Percentiles rank a stretch among this genome's conserved stretches.
phyloP scores from a whole-genome alignment of 352 stramenopile genomes.

The Phytophthora agathidicida region DNA sequence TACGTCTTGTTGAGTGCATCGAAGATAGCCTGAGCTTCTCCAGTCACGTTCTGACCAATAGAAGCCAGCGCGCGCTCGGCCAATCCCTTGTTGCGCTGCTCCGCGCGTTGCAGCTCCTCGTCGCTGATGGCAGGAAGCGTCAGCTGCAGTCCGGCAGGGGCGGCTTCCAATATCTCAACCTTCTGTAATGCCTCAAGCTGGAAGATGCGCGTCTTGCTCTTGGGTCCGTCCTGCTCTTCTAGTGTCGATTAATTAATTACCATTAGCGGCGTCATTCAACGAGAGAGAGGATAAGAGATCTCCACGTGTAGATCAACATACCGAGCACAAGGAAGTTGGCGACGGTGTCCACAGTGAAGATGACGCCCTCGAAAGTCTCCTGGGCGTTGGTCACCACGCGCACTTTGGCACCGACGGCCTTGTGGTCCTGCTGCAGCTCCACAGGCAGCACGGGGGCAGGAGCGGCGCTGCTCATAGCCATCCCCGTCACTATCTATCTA shows the following conservation, averaged over 20 bases:
- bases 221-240: conserved; percentile 69
- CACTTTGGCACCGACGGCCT: conserved; percentile 66
- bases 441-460: conserved; percentile 46
- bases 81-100: conserved; percentile 77
- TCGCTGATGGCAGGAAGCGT: conserved; percentile 63
- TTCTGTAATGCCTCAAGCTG: conserved; percentile 74
- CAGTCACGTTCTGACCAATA: conserved; percentile 77
- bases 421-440: conserved; percentile 69
- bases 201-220: conserved; percentile 79
- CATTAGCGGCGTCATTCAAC: background rate
- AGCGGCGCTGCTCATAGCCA: conserved; percentile 50
- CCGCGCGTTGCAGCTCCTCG: conserved; percentile 73
- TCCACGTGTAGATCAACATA: conserved; percentile 20
- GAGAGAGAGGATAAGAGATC: background rate
- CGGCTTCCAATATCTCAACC: conserved; percentile 67
- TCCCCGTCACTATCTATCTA: conserved; percentile 14
- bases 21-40: conserved; percentile 82
- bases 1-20: conserved; percentile 91
- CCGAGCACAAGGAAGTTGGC: conserved; percentile 84
- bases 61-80: conserved; percentile 77
- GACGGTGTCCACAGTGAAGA: conserved; percentile 82
- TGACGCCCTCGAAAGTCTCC: conserved; percentile 66
- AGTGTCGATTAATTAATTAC: background rate
- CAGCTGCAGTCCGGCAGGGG: conserved; percentile 48
- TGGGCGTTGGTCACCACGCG: conserved; percentile 57